Conservation (phyloP, 768 basidiomycete genomes). For the Xerocomellus dryophilus region DNA sequence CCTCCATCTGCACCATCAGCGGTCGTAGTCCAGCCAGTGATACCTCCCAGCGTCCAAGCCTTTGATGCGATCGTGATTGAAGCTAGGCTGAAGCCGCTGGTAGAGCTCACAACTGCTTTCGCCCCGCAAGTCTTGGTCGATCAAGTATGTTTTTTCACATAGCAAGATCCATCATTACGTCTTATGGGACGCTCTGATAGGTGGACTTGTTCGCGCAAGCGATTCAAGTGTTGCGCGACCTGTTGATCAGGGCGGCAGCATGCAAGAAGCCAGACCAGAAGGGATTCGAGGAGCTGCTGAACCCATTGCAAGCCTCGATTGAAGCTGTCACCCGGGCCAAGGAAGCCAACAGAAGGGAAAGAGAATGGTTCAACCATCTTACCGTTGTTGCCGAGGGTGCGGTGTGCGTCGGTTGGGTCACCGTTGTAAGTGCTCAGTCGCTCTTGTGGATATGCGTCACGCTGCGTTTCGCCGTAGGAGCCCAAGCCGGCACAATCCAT, state of each 20-base stretch:
- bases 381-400: constrained; percentile 80
- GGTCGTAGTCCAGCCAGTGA: constrained; percentile 38
- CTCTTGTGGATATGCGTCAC: background rate
- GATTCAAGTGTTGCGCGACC: constrained; percentile 62
- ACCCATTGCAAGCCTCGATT: constrained; percentile 68
- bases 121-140: constrained; percentile 69
- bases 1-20: constrained; percentile 37
- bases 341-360: constrained; percentile 74
- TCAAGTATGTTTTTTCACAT: constrained; percentile 54
- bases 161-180: background rate
- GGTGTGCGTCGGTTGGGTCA: constrained; percentile 83
- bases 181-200: constrained; percentile 38
- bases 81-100: constrained; percentile 69
- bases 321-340: constrained; percentile 77
- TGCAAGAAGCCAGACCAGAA: constrained; percentile 80
- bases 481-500: constrained; percentile 79
- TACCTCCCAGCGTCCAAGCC: constrained; percentile 60
- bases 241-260: constrained; percentile 62
- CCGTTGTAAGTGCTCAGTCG: constrained; percentile 52
- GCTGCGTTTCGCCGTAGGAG: constrained; percentile 37
- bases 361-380: constrained; percentile 81
- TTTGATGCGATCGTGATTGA: constrained; percentile 75
- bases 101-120: constrained; percentile 67
- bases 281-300: constrained; percentile 54
- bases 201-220: constrained; percentile 64